Evolutionary conservation across 2,329 filamentous ascomycete genomes (phyloP).

Genomic region (Cadophora gregata): DNA sequence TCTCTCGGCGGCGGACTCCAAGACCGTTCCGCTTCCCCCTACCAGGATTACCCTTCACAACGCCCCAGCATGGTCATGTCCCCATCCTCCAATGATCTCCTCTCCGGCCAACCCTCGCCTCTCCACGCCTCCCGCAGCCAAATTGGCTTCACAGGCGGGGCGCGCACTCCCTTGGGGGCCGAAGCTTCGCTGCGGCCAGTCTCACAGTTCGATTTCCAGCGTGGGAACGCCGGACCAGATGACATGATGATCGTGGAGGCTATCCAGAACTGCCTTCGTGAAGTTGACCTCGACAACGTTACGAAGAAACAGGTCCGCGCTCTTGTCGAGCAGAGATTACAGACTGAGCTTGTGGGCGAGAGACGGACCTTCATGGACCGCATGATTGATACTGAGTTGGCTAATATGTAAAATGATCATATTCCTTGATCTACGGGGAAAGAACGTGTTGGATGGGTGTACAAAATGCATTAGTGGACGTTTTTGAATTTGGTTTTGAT

Average conservation of each 20-base stretch:
- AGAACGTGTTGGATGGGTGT: background rate
- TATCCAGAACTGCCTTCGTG: slow-evolving; percentile 80
- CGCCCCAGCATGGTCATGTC: slow-evolving; percentile 67
- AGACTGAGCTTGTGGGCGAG: slow-evolving; percentile 82
- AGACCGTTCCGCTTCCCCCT: slow-evolving; percentile 60
- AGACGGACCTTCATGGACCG: slow-evolving; percentile 87
- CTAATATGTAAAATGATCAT: slow-evolving; percentile 73
- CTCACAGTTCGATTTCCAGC: slow-evolving; percentile 67
- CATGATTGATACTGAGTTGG: slow-evolving; percentile 91
- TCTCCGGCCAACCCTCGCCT: slow-evolving; percentile 46
- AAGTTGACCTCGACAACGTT: slow-evolving; percentile 94
- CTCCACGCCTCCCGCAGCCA: slow-evolving; percentile 48
- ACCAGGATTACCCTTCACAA: slow-evolving; percentile 57
- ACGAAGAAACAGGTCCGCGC: slow-evolving; percentile 97
- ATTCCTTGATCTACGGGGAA: background rate
- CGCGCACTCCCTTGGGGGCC: slow-evolving; percentile 53
- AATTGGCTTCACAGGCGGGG: slow-evolving; percentile 51
- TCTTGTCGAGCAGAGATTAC: slow-evolving; percentile 89
- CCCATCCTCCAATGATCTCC: slow-evolving; percentile 46
- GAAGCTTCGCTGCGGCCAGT: slow-evolving; percentile 51
- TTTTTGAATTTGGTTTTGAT: background rate
- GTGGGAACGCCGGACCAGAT: slow-evolving; percentile 67
- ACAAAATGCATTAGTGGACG: slow-evolving; percentile 12
- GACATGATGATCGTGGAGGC: slow-evolving; percentile 83
- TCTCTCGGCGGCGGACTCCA: slow-evolving; percentile 60